Percentiles rank a stretch among this genome's conserved stretches.
Evolutionary conservation across 1,284 basidiomycete genomes (phyloP).

Genomic region (Rhodotorula sp.): DNA sequence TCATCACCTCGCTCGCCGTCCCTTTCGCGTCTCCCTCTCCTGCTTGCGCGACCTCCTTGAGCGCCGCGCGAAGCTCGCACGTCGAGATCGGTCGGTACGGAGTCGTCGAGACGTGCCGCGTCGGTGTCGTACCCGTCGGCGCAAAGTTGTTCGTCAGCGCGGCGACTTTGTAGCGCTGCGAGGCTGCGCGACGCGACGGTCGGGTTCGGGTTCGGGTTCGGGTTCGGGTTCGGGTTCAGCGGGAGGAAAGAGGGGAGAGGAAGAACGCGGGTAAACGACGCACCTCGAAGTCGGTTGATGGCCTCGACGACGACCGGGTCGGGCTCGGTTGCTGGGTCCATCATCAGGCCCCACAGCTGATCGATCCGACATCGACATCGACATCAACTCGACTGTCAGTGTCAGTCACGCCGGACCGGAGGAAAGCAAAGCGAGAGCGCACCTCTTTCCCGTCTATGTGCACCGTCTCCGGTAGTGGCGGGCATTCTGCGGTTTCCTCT

Average conservation of each 20-base stretch:
- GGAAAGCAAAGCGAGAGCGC: background rate
- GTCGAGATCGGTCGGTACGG: conserved; percentile 1
- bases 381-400: too few relatives aligned
- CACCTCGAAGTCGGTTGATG: conserved; percentile 40
- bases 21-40: conserved; percentile 9
- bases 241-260: background rate
- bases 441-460: conserved; percentile 45
- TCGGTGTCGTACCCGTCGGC: conserved; percentile 17
- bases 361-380: too few relatives aligned
- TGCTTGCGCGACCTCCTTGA: background rate
- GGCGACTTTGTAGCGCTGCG: conserved; percentile 45
- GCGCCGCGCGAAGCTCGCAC: background rate
- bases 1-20: conserved; percentile 31
- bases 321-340: conserved; percentile 43
- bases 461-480: conserved; percentile 37
- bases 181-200: conserved; percentile 41
- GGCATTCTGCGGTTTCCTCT: conserved; percentile 43
- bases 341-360: conserved; percentile 49
- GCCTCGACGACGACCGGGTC: conserved; percentile 45
- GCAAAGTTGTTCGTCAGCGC: conserved; percentile 49
- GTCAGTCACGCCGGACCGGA: too few relatives aligned
- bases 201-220: too few relatives aligned
- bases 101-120: background rate
- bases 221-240: background rate
- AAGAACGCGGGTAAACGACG: background rate